Conservation (phyloP, 2,329 filamentous ascomycete genomes). For the Bretziella fagacearum region DNA sequence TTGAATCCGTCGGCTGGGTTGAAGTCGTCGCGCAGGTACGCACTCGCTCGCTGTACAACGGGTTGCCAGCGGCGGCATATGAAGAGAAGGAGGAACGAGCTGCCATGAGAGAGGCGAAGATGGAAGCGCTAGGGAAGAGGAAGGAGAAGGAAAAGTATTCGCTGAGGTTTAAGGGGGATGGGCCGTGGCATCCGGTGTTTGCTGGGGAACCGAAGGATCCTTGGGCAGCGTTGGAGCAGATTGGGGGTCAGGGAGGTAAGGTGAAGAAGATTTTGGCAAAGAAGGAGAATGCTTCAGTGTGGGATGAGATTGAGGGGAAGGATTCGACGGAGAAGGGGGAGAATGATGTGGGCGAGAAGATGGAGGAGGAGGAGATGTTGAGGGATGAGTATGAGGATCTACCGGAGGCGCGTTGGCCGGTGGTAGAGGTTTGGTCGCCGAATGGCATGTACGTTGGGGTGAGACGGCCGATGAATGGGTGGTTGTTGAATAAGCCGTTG, state of each 20-base stretch:
- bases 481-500: conserved; percentile 40
- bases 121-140: conserved; percentile 13
- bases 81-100: conserved; percentile 9
- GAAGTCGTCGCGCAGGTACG: conserved; percentile 74
- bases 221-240: conserved; percentile 15
- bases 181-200: conserved; percentile 9
- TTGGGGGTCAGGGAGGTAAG: too few species aligned
- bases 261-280: conserved; percentile 5
- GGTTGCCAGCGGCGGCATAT: conserved; percentile 17
- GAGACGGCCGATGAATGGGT: conserved; percentile 54
- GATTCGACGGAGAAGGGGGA: background rate
- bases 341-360: background rate
- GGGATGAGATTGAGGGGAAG: conserved; percentile 13
- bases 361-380: background rate
- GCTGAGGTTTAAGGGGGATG: conserved; percentile 5
- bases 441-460: conserved; percentile 61
- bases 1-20: conserved; percentile 88
- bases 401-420: conserved; percentile 33
- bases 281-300: conserved; percentile 12
- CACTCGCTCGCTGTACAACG: conserved; percentile 29
- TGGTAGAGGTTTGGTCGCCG: conserved; percentile 72
- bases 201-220: conserved; percentile 9
- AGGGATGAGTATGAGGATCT: background rate
- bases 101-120: conserved; percentile 5
- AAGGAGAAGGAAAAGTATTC: conserved; percentile 9